Base-by-base conservation (phyloP, 345 rosid genomes). In the Eutrema heterophyllum region DNA sequence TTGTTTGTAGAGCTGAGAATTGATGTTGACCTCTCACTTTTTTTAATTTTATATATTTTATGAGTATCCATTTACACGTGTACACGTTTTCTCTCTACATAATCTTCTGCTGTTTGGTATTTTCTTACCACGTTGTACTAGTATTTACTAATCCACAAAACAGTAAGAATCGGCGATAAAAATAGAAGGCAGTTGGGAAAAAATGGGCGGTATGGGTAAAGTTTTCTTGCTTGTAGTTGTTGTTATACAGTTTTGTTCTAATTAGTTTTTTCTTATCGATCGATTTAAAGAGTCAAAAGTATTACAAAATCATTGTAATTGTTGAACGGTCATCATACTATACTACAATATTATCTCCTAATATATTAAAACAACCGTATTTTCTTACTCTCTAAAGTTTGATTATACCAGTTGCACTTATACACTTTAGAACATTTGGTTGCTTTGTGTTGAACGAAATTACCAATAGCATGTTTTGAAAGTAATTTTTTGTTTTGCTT, bases 1-100 rank as follows among this genome's bases (percentile, higher is more conserved):
- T 74, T 74, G 61, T 74, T 65, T 59, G 30, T 65, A 39, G 65
- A 65, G 54, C 9, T 58, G 41, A 61, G 35, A 5, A 69, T 3
- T 68, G 79, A 75, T 63, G 70, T 69, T 69, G 79, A 76, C 70
- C 58, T 62, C 65, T 69, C 79, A 6, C 7, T 74, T 73, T 45
- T 30, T 15, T 6, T 5, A 29, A 32, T 32, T 39, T 41, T 44
- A 73, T 40, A 6, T 35, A 51, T 50, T 41, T 57, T 73, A 57
- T 57, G 44, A 9, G 40, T 67, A 59, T 73, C 39, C 38, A 55
- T 64, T 10, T 54, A 44, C 69, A 52, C 63, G 46, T 63, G 64
- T 64, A 53, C 5, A 52, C 3, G 13, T 64, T 41, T 43, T 62
- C 21, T 54, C 54, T 33, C 7, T 64, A 55, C 44, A 36, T 57